A percentile compares a stretch with the other conserved stretches of the same genome.
These are phyloP conservation scores for Tulasnella sp. DNA, from an alignment of 768 basidiomycete genomes.

Conservation along the genomic window DNA sequence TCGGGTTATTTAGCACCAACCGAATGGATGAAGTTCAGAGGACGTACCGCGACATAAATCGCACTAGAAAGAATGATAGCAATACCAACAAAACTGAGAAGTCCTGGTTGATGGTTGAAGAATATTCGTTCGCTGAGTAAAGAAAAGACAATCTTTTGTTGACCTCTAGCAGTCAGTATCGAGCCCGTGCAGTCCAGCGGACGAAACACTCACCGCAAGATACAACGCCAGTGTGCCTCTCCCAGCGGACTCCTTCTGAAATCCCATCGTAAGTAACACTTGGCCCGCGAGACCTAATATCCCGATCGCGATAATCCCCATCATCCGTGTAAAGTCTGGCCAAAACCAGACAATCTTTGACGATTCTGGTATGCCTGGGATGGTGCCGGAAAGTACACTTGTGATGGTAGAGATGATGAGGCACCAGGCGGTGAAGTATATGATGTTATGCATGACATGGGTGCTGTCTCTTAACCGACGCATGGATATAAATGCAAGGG, in stretches of 20 bases:
- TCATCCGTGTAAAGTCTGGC: not conserved
- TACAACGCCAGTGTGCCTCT: slow-evolving; percentile 12
- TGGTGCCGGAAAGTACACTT: not conserved
- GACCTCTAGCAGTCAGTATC: not conserved
- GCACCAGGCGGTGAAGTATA: slow-evolving; percentile 11
- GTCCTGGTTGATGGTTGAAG: not conserved
- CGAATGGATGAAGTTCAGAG: not conserved
- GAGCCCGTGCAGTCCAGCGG: not conserved
- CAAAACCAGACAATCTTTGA: slow-evolving; percentile 3
- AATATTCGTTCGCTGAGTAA: slow-evolving; percentile 1
- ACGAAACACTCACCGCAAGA: not conserved
- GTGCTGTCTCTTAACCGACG: not conserved
- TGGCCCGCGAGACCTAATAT: slow-evolving; percentile 8
- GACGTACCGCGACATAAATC: slow-evolving; percentile 4
- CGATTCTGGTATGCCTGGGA: not conserved
- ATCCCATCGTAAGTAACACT: not conserved
- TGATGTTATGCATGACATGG: slow-evolving; percentile 11
- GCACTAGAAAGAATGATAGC: slow-evolving; percentile 1
- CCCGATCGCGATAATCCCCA: slow-evolving; percentile 5
- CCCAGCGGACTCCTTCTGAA: slow-evolving; percentile 12
- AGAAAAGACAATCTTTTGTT: slow-evolving; percentile 13
- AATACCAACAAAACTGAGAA: slow-evolving; percentile 9
- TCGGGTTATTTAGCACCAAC: not conserved
- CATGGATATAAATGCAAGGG: slow-evolving; percentile 4
- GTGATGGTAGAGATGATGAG: slow-evolving; percentile 1